A percentile compares a stretch with the other conserved stretches of the same genome.
Conservation (phyloP, 139 green algal genomes). For the Coccomyxa sp. region DNA sequence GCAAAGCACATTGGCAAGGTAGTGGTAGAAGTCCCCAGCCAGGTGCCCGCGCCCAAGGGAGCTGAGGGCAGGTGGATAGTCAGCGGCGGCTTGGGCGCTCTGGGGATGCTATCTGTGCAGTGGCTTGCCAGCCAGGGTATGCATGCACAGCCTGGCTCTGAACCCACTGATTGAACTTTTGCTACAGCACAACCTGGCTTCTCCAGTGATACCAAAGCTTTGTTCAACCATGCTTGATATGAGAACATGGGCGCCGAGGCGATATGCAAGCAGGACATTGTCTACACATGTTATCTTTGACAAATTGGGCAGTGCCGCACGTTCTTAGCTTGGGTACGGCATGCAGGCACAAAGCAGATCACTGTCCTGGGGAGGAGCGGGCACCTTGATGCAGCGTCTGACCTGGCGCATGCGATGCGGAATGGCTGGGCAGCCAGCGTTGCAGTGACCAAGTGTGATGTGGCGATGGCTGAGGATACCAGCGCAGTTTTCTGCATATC, state of each 20-base stretch:
- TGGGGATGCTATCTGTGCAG: constrained; percentile 35
- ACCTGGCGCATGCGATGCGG: constrained; percentile 7
- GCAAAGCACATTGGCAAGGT: constrained; percentile 84
- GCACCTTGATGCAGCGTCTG: not conserved
- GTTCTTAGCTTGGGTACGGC: not conserved
- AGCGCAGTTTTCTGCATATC: too few species aligned
- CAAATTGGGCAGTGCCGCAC: not conserved
- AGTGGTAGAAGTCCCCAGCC: constrained; percentile 36
- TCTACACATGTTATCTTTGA: not conserved
- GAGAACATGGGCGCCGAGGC: too few species aligned
- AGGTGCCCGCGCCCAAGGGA: not conserved
- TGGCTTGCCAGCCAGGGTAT: constrained; percentile 28
- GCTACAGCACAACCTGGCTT: too few species aligned
- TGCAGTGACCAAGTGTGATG: constrained; percentile 29
- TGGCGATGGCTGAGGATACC: constrained; percentile 13
- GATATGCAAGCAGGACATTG: too few species aligned
- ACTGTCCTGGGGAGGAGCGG: constrained; percentile 41
- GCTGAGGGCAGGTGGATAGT: constrained; percentile 16
- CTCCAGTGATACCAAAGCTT: not conserved
- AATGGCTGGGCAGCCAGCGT: constrained; percentile 8
- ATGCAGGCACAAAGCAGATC: constrained; percentile 14
- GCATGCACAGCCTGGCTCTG: not conserved
- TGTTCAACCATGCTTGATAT: too few species aligned
- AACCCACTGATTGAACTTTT: not conserved
- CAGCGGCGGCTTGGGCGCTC: constrained; percentile 56